Base-by-base conservation (phyloP, 495 filamentous ascomycete species). In the Sporormia fimetaria region DNA sequence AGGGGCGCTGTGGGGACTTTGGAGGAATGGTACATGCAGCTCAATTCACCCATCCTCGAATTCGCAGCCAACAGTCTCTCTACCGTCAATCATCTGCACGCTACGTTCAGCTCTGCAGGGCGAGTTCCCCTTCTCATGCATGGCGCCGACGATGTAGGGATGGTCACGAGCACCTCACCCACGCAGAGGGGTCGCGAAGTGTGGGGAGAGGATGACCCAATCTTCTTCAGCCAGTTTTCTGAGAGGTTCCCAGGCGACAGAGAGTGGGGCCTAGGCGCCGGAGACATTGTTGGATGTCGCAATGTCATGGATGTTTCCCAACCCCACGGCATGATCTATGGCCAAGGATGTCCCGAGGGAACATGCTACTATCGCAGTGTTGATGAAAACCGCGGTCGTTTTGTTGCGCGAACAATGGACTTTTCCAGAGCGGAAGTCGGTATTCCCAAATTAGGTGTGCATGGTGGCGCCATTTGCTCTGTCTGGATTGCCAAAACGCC, bases 401-500 rank as follows among this genome's bases (percentile, higher is more conserved):
- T 81, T 42, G 59, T 94, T 24, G 69, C 64, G 18, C 61, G 67
- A 32, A 74, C 69, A 41, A 60, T 65, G 9, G 51, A 70, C 38
- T 50, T 64, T 52, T 67, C 70, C 16, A 56, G 63, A 9, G 59
- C 69, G 38, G 52, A 72, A 28, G 63, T 74, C 17, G 85, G 85
- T 32, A 82, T 93, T 15, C 87, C 87, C 7, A 72, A 74, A 23
- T 63, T 87, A 36, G 72, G 78, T 7, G 64, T 57, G 34, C 63
- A 67, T 23, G 61, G 58, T 1, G 77, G 84, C 24, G 71, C 77
- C 5, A 64, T 87, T 28, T 82, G 78, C 52, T 71, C 75, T 14
- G 76, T 94, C 4, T 98, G 92, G 92, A 86, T 96, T 53, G 83
- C 88, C 1, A 96, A 96, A 55, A 80, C 81, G 1, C 55, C 72